phyloP scores from a whole-genome alignment of 495 filamentous ascomycete species.

The Aspergillus sclerotiicarbonarius region DNA sequence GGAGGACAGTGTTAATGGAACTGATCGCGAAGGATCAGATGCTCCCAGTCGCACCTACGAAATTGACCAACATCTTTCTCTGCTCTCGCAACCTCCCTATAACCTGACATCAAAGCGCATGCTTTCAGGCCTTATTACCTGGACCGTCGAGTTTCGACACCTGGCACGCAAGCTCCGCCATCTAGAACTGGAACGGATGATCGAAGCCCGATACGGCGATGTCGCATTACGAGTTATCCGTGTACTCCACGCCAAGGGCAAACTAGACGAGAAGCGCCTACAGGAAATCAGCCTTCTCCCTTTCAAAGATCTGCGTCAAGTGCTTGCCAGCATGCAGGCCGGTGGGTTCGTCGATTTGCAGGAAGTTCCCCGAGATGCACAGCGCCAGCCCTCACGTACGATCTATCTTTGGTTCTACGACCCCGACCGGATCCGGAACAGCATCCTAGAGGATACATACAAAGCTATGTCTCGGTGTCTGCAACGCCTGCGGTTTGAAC shows the following conservation, averaged over 20 bases:
- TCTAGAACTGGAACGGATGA: constrained; percentile 71
- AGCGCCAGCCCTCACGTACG: constrained; percentile 71
- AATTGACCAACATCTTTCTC: constrained; percentile 72
- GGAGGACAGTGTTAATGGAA: constrained; percentile 41
- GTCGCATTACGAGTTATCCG: constrained; percentile 73
- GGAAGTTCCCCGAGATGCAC: constrained; percentile 84
- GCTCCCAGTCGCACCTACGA: constrained; percentile 42
- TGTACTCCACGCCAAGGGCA: constrained; percentile 80
- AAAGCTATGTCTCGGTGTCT: constrained; percentile 84
- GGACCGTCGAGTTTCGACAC: constrained; percentile 73
- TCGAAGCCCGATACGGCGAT: constrained; percentile 71
- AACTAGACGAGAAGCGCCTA: constrained; percentile 85
- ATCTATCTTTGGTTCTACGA: constrained; percentile 93
- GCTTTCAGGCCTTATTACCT: constrained; percentile 59
- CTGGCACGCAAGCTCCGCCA: constrained; percentile 67
- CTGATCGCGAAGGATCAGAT: constrained; percentile 29
- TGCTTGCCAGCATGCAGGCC: constrained; percentile 76
- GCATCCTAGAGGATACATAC: constrained; percentile 74
- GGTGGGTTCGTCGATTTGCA: constrained; percentile 83
- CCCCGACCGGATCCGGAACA: constrained; percentile 59
- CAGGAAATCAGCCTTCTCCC: constrained; percentile 70
- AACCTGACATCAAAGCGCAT: constrained; percentile 55
- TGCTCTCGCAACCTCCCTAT: constrained; percentile 70
- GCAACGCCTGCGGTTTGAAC: constrained; percentile 72
- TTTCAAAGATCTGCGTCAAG: constrained; percentile 75